phyloP scores from a whole-genome alignment of 768 basidiomycete genomes.

The Rhizopogon roseolus region DNA sequence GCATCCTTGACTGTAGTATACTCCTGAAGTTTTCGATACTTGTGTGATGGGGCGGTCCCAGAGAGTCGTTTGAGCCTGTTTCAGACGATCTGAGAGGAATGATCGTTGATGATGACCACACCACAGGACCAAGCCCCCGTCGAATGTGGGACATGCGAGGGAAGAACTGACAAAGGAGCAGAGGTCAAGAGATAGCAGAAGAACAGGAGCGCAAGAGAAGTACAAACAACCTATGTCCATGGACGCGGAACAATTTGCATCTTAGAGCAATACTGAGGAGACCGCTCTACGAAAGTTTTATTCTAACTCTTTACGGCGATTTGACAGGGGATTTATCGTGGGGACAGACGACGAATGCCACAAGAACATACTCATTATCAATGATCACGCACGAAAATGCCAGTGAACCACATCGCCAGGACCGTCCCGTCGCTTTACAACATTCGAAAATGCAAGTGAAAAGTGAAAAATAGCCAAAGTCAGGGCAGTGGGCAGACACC shows the following conservation, averaged over 20 bases:
- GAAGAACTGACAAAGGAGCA: constrained; percentile 26
- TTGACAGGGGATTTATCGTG: constrained; percentile 7
- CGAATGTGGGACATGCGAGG: constrained; percentile 20
- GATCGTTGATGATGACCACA: constrained; percentile 36
- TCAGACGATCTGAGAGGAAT: constrained; percentile 24
- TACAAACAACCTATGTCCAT: constrained; percentile 25
- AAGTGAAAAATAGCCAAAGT: constrained; percentile 37
- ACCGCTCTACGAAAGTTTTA: constrained; percentile 45
- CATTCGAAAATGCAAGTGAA: constrained; percentile 34
- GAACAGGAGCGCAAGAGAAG: constrained; percentile 18
- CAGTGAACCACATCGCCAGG: constrained; percentile 46
- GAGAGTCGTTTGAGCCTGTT: neutral
- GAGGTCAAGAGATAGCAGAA: constrained; percentile 23
- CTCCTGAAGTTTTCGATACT: neutral
- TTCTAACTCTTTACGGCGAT: neutral
- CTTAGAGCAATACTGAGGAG: constrained; percentile 18
- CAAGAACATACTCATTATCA: constrained; percentile 26
- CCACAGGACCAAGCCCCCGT: too few relatives aligned
- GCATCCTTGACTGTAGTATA: neutral
- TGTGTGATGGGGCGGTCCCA: neutral
- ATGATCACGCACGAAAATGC: constrained; percentile 36
- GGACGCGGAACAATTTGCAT: constrained; percentile 16
- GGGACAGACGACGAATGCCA: constrained; percentile 31
- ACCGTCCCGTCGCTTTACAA: constrained; percentile 28
- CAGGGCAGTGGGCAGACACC: constrained; percentile 31